Conservation (phyloP, 495 filamentous ascomycete genomes). For the Poronia punctata region DNA sequence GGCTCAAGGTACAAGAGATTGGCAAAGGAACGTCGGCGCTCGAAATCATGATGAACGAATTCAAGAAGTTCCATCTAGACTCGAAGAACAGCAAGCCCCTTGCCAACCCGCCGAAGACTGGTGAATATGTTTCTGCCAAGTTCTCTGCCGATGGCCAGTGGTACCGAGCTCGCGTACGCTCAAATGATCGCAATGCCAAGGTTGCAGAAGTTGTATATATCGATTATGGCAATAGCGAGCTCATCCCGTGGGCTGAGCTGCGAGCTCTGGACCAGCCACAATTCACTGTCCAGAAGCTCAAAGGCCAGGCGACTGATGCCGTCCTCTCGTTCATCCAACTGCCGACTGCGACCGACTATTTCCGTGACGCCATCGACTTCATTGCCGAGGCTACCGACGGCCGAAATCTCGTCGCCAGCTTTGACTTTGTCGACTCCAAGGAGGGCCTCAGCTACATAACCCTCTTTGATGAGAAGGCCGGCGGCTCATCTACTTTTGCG, state of each 20-base stretch:
- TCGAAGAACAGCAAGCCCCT: conserved; percentile 63
- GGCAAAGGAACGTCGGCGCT: conserved; percentile 75
- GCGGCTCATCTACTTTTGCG: conserved; percentile 30
- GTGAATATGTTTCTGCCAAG: conserved; percentile 81
- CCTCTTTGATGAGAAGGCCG: conserved; percentile 69
- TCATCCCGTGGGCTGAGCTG: conserved; percentile 72
- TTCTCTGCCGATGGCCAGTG: conserved; percentile 83
- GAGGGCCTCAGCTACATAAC: conserved; percentile 79
- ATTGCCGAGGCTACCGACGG: conserved; percentile 59
- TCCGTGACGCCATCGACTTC: conserved; percentile 66
- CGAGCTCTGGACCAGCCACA: conserved; percentile 70
- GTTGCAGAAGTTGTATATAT: conserved; percentile 87
- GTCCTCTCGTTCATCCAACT: conserved; percentile 85
- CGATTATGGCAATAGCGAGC: conserved; percentile 93
- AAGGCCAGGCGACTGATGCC: conserved; percentile 80
- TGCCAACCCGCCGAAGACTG: conserved; percentile 74
- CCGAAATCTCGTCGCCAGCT: conserved; percentile 76
- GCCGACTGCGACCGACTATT: conserved; percentile 69
- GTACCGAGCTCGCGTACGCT: conserved; percentile 87
- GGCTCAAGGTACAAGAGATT: conserved; percentile 82
- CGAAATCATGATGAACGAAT: conserved; percentile 77
- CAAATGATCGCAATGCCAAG: conserved; percentile 85
- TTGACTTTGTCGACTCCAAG: conserved; percentile 67
- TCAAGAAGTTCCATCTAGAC: conserved; percentile 79
- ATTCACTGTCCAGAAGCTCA: conserved; percentile 72